Conservation (phyloP, 257 asterid genomes). For the Solanum microdontum region DNA sequence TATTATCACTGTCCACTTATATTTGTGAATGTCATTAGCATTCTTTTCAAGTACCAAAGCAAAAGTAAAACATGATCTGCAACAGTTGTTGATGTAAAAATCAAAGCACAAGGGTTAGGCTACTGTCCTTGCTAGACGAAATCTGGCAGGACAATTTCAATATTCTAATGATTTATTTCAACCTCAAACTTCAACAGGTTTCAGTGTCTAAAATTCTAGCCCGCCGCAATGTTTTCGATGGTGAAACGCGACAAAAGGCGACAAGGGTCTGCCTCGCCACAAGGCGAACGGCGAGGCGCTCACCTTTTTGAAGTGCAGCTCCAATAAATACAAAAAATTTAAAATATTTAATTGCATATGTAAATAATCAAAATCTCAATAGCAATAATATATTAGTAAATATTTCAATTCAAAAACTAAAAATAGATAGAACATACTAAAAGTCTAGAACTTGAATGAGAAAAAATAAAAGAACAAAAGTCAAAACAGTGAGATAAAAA, state of each 20-base stretch:
- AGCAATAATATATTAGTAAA: background rate
- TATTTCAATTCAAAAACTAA: background rate
- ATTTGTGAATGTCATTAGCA: background rate
- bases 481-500: background rate
- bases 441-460: background rate
- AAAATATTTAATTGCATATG: background rate
- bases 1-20: background rate
- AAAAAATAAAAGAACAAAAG: background rate
- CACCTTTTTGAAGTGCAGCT: background rate
- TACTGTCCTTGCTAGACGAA: background rate
- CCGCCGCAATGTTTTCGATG: background rate
- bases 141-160: background rate
- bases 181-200: background rate
- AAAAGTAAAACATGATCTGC: background rate
- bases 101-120: background rate
- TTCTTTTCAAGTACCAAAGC: background rate
- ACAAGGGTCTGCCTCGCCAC: background rate
- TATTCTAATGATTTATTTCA: background rate
- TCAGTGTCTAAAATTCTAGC: background rate
- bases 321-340: background rate
- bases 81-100: background rate
- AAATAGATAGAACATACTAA: background rate
- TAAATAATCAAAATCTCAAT: background rate
- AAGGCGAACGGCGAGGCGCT: background rate
- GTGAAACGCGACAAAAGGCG: background rate